Base-by-base conservation (phyloP, 2,329 filamentous ascomycete species). In the Trichoderma sp. region DNA sequence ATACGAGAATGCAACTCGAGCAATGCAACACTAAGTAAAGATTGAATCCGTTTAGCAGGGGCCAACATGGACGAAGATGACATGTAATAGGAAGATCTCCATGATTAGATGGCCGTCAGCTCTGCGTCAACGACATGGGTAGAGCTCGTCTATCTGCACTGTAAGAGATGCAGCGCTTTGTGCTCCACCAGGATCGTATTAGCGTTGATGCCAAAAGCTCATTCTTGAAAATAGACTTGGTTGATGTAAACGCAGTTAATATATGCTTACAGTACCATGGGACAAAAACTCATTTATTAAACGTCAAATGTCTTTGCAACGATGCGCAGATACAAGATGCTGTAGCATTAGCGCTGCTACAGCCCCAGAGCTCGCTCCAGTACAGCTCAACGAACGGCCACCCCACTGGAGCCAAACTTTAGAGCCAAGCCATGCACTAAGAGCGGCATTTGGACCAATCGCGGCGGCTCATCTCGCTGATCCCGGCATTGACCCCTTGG, bases 401-500 rank as follows among this genome's bases (percentile, higher is more conserved):
- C 26, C 63, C 63, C 63, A 55, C 63, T 66, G 52, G n/a, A 65
- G 51, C 61, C 34, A 21, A 52, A 26, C 14, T 54, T 21, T 54
- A 63, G 46, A 63, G 32, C 46, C 59, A 16, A 24, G 61, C 5
- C 61, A 14, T 32, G 52, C 52, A 32, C 52, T 55, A 55, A 18
- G 14, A n/a, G 52, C 28, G 54, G 54, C 54, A 32, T 32, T 58
- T 54, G 52, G 63, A 66, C 63, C 63, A 66, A 66, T 66, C 49
- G 52, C 52, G 52, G 60, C 32, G 21, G 34, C 61, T 65, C 61
- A 55, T 56, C 61, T 46, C 51, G 51, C 61, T 13, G 26, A 28
- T 65, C 61, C 61, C 61, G 51, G 61, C 26, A 65, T 58, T 55
- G 37, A 59, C 64, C 64, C 64, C 54, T 66, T 58, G 64, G 39